Base-by-base conservation (phyloP, 2,329 filamentous ascomycete genomes). In the Sporothrix sp. region DNA sequence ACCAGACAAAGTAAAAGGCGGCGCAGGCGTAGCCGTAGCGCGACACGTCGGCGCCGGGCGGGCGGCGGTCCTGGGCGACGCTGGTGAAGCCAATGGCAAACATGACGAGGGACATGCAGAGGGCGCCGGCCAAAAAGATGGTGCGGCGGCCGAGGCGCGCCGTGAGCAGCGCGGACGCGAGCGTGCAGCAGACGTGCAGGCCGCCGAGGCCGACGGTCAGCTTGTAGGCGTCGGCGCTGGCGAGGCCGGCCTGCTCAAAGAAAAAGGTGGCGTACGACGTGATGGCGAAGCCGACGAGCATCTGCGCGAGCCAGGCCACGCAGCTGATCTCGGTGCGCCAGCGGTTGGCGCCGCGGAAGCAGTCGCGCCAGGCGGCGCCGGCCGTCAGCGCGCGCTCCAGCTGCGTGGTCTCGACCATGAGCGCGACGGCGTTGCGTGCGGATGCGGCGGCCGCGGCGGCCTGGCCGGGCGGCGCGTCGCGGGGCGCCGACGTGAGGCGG, bases 321-420 rank as follows among this genome's bases (percentile, higher is more conserved):
- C 66, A 67, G 32, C 65, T 66, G 50, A 74, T 69, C 58, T 73
- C 68, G 5, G 71, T 72, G 39, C 71, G 68, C 35, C 69, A 67
- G 2, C 66, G 63, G 58, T 76, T 69, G n/a, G 66, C 66, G 21
- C 72, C 73, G 9, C 62, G 62, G 66, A 77, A 76, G 52, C 68
- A 71, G 55, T 76, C 72, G 51, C 58, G 56, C 53, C 73, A 73
- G 1, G 57, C 61, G 11, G 65, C 64, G 2, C 71, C 71, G 32
- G n/a, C 30, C 50, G 72, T 68, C 54, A 80, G 75, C 0, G 79
- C 82, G 57, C 80, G 72, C 25, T 73, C 65, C 59, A 82, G 80
- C 58, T 76, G 72, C 2, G 75, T 61, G 9, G 70, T 71, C 47
- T 73, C 68, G 30, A 71, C 50, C 28, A 50, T 45, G 43, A 45